Conservation (phyloP, 2,329 filamentous ascomycete genomes). For the Fusarium albosuccineum region DNA sequence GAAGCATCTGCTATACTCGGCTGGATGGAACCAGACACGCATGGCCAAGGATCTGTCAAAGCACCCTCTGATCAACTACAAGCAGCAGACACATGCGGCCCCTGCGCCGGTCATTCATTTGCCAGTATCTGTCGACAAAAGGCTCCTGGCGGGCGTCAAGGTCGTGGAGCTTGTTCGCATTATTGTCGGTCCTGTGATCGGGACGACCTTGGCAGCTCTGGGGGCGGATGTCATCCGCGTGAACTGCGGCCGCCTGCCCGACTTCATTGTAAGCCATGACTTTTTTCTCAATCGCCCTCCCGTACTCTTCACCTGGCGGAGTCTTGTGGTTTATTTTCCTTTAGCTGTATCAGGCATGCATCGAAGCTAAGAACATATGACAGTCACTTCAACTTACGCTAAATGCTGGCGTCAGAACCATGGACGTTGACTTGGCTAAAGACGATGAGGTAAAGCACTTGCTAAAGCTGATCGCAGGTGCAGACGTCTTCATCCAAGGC, state of each 20-base stretch:
- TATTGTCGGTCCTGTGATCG: slow-evolving; percentile 62
- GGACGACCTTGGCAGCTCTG: slow-evolving; percentile 56
- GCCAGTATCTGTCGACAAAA: slow-evolving; percentile 42
- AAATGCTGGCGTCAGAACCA: background rate
- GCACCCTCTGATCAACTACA: slow-evolving; percentile 53
- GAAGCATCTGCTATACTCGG: slow-evolving; percentile 44
- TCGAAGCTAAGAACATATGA: too few species aligned
- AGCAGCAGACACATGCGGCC: slow-evolving; percentile 50
- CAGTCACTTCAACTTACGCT: slow-evolving; percentile 45
- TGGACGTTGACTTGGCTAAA: background rate
- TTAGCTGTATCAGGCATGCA: too few species aligned
- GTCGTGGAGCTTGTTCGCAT: slow-evolving; percentile 64
- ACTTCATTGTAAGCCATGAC: slow-evolving; percentile 56
- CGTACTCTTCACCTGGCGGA: too few species aligned
- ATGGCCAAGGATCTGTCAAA: slow-evolving; percentile 29
- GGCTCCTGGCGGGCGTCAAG: slow-evolving; percentile 60
- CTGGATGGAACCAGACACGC: slow-evolving; percentile 45
- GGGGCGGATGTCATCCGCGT: slow-evolving; percentile 62
- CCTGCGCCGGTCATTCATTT: slow-evolving; percentile 51
- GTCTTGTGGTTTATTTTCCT: too few species aligned
- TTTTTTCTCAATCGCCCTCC: too few species aligned
- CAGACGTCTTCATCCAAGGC: slow-evolving; percentile 67
- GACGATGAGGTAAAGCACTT: slow-evolving; percentile 62
- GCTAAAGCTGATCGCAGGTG: slow-evolving; percentile 58
- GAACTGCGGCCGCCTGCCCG: slow-evolving; percentile 57